Evolutionary conservation across 805 yeast genomes (phyloP).

Genomic region (Cyberlindnera amylophila): DNA sequence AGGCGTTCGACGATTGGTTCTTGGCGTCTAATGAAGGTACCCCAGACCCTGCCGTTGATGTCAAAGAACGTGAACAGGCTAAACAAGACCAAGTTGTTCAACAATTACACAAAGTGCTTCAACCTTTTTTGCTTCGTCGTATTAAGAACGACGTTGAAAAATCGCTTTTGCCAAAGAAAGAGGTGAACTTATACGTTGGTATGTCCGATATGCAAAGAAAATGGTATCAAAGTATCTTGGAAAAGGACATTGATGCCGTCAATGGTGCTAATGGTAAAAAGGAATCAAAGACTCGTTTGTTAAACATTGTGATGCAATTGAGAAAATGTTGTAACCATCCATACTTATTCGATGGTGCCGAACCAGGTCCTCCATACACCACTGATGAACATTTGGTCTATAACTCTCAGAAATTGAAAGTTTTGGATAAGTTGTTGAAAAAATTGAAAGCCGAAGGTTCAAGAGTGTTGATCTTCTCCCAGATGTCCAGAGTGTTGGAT

Average conservation of each 20-base stretch:
- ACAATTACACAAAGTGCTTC: conserved; percentile 71
- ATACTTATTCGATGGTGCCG: conserved; percentile 81
- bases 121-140: conserved; percentile 73
- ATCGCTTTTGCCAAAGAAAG: conserved; percentile 70
- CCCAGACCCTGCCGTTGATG: conserved; percentile 32
- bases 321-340: conserved; percentile 87
- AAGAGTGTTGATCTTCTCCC: conserved; percentile 74
- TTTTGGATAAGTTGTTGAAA: conserved; percentile 62
- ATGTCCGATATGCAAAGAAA: conserved; percentile 77
- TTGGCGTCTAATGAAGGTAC: conserved; percentile 28
- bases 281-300: conserved; percentile 70
- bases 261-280: conserved; percentile 75
- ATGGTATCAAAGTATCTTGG: conserved; percentile 74
- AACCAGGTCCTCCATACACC: conserved; percentile 85
- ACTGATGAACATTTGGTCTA: conserved; percentile 79
- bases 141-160: conserved; percentile 80
- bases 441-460: conserved; percentile 67
- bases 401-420: conserved; percentile 69
- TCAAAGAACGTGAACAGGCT: conserved; percentile 31
- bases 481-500: conserved; percentile 80
- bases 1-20: conserved; percentile 76
- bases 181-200: conserved; percentile 66
- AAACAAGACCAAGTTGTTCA: conserved; percentile 52
- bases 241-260: conserved; percentile 80
- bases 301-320: conserved; percentile 81